Conservation (phyloP, 1,284 basidiomycete species). For the Inonotus obliquus region DNA sequence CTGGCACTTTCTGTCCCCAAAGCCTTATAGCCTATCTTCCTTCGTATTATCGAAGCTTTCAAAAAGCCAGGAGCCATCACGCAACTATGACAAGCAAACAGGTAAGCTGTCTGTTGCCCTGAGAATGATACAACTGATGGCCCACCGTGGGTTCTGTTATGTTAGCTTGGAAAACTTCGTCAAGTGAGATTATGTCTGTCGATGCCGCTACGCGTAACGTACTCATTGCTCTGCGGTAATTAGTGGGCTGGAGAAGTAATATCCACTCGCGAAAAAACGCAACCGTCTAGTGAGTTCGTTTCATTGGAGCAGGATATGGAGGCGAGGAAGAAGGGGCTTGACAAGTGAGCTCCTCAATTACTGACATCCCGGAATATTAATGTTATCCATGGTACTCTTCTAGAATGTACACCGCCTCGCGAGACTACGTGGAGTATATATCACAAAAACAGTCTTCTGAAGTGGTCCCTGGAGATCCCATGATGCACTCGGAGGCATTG, state of each 20-base stretch:
- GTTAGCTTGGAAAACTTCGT: slow-evolving; percentile 58
- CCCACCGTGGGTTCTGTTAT: background rate
- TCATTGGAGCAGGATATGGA: slow-evolving; percentile 71
- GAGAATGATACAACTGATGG: background rate
- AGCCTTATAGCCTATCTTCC: background rate
- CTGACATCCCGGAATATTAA: background rate
- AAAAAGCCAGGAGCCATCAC: background rate
- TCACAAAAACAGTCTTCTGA: slow-evolving; percentile 64
- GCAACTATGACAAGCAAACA: slow-evolving; percentile 51
- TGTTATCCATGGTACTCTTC: background rate
- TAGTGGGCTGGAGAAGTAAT: slow-evolving; percentile 78
- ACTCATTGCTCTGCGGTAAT: slow-evolving; percentile 28
- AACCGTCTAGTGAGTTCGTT: slow-evolving; percentile 58
- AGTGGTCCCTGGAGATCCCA: slow-evolving; percentile 50
- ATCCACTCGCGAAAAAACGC: slow-evolving; percentile 63
- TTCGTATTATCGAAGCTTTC: background rate
- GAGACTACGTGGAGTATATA: slow-evolving; percentile 55
- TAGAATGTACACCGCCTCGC: slow-evolving; percentile 59
- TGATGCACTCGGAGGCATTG: slow-evolving; percentile 69
- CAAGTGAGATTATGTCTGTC: slow-evolving; percentile 39
- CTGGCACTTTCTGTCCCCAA: slow-evolving; percentile 1
- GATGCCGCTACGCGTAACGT: slow-evolving; percentile 16
- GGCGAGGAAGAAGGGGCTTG: slow-evolving; percentile 55
- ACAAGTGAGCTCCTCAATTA: slow-evolving; percentile 42
- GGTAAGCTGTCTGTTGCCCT: slow-evolving; percentile 29